Conservation (phyloP, 192 early-diverging fungal genomes). For the Linnemannia schmuckeri region DNA sequence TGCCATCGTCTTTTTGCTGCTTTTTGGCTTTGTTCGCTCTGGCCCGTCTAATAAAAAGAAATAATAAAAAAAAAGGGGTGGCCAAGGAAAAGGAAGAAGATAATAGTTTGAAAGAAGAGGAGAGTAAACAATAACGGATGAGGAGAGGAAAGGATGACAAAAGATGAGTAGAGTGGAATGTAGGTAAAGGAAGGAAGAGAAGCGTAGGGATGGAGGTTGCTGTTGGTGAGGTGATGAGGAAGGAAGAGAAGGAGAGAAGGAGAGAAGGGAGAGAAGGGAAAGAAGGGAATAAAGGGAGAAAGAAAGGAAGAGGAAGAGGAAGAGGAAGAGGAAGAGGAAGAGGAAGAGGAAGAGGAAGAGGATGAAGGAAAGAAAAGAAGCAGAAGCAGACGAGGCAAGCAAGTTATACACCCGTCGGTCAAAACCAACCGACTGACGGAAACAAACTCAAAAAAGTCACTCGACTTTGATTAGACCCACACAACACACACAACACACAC, state of each 20-base stretch:
- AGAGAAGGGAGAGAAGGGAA: not conserved
- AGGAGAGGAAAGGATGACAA: constrained; percentile 1
- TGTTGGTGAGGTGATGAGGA: not conserved
- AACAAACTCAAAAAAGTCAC: not conserved
- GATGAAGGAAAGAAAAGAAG: not conserved
- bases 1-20: constrained; percentile 15
- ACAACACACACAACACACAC: too few species aligned
- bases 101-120: not conserved
- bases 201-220: not conserved
- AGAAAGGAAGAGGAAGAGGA: constrained; percentile 16
- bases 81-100: not conserved
- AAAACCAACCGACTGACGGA: not conserved
- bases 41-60: not conserved
- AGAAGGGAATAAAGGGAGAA: not conserved
- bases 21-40: not conserved
- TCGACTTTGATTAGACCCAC: not conserved
- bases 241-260: not conserved
- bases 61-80: not conserved
- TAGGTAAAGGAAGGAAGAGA: not conserved
- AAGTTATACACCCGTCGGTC: too few species aligned
- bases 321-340: not conserved
- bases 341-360: not conserved
- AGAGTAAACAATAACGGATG: constrained; percentile 8
- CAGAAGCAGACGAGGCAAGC: not conserved
- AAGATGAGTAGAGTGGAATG: not conserved